phyloP scores from a whole-genome alignment of 2,329 filamentous ascomycete species.

The Cladosporium phlei region DNA sequence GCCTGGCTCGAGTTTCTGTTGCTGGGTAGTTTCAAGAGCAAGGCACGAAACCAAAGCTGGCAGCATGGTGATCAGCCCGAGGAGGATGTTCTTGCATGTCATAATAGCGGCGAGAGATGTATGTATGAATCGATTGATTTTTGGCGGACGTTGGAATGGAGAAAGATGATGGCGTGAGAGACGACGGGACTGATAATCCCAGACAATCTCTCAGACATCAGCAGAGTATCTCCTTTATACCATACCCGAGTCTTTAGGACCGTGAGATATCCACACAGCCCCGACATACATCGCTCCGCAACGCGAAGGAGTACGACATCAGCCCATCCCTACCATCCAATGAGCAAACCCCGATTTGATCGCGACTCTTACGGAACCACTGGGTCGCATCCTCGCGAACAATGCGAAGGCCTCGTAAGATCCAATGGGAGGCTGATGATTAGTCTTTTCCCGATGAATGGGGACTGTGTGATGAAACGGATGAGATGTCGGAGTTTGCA shows the following conservation, averaged over 20 bases:
- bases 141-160: background rate
- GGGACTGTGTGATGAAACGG: too few species aligned
- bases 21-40: background rate
- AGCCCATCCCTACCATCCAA: background rate
- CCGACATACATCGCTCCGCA: background rate
- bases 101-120: too few species aligned
- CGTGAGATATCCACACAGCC: background rate
- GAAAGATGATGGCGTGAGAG: background rate
- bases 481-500: too few species aligned
- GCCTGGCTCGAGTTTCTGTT: background rate
- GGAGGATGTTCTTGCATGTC: too few species aligned
- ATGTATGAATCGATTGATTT: too few species aligned
- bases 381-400: background rate
- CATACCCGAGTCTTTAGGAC: background rate
- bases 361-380: background rate
- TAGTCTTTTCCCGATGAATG: too few species aligned
- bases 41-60: background rate
- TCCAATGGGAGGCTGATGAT: background rate
- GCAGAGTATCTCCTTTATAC: background rate
- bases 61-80: background rate
- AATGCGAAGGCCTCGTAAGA: background rate
- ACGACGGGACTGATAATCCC: too few species aligned
- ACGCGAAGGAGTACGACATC: background rate
- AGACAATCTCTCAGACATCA: background rate
- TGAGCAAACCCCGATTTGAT: background rate